Evolutionary conservation across 1,284 basidiomycete species (phyloP), one percentile per base, ranked within the genome.

Genomic region (Ustilago cynodontis): DNA sequence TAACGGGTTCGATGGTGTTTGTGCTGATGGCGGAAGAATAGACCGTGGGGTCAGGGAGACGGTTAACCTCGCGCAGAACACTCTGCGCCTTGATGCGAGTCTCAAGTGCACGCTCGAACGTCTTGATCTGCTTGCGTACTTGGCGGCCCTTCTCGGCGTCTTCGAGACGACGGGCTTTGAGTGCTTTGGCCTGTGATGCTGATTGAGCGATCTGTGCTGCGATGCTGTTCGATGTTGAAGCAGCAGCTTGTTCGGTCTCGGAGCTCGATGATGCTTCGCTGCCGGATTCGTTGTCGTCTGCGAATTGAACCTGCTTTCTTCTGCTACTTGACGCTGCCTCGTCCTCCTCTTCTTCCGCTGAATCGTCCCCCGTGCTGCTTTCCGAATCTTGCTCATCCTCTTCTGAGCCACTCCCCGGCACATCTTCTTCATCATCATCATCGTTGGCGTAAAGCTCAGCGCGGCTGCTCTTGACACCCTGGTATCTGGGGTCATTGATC

Each of bases 61-160:
- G 61, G 57, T 77, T 73, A 50, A 74, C 65, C 31, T 77, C 62
- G 11, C 77, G 69, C 16, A 76, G 51, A 1, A 69, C 65, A 26
- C 72, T 75, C 50, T 84, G 83, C 22, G 77, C 71, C 28, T 81
- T 74, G 66, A 84, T 84, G 9, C 83, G 77, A 0, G 72, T 66
- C 20, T 81, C 80, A 20, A 84, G 77, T 2, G 76, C 56, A 14
- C 79, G 71, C 51, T 81, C 81, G 75, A 77, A 84, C 0, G 68
- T 71, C 47, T 79, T 75, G 58, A 82, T 75, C 49, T 82, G 82
- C 65, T 77, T 80, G 28, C 77, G 74, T 6, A 82, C 80, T 33
- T 80, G 64, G 2, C 71, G 71, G 0, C 82, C 82, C 41, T 80
- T 82, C n/a, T 76, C 66, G 22, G 79, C 82, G n/a, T 83, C 82